Percentiles rank a stretch among this genome's conserved stretches.
Conservation (phyloP, 129 eudicot species). For the Lactuca sativa region DNA sequence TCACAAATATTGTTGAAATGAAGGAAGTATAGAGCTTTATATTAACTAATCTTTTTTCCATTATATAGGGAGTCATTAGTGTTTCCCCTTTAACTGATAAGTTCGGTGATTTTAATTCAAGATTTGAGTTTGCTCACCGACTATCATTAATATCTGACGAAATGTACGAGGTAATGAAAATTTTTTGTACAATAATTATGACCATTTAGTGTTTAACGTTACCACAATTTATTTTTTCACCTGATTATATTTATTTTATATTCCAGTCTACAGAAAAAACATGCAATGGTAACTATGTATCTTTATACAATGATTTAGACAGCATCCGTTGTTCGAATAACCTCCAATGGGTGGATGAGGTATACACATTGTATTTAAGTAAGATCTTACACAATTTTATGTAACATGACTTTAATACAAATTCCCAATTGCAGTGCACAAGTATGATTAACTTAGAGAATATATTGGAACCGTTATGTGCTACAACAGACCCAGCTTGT, state of each 20-base stretch:
- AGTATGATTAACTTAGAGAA: constrained; percentile 3
- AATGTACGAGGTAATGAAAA: constrained; percentile 22
- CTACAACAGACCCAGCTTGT: constrained; percentile 19
- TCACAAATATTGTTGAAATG: too few relatives aligned
- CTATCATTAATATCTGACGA: constrained; percentile 35
- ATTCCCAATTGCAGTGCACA: constrained; percentile 20
- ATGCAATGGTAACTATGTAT: constrained; percentile 25
- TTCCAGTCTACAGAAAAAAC: constrained; percentile 28
- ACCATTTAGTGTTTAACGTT: not conserved
- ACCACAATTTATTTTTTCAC: not conserved
- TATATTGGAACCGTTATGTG: constrained; percentile 22
- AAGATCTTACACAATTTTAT: not conserved
- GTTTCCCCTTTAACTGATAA: constrained; percentile 28
- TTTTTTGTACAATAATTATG: not conserved
- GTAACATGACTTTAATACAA: not conserved
- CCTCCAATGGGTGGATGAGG: constrained; percentile 27
- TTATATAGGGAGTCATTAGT: constrained; percentile 26
- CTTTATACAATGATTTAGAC: constrained; percentile 15
- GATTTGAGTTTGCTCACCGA: constrained; percentile 27
- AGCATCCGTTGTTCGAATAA: constrained; percentile 17
- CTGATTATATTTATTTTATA: not conserved
- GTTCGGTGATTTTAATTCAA: constrained; percentile 16
- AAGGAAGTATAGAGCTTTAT: too few relatives aligned
- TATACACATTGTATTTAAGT: not conserved
- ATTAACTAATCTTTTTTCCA: not conserved